A percentile compares a stretch with the other conserved stretches of the same genome.
Evolutionary conservation across 495 filamentous ascomycete genomes (phyloP).

Genomic region (Mytilinidion resinicola): DNA sequence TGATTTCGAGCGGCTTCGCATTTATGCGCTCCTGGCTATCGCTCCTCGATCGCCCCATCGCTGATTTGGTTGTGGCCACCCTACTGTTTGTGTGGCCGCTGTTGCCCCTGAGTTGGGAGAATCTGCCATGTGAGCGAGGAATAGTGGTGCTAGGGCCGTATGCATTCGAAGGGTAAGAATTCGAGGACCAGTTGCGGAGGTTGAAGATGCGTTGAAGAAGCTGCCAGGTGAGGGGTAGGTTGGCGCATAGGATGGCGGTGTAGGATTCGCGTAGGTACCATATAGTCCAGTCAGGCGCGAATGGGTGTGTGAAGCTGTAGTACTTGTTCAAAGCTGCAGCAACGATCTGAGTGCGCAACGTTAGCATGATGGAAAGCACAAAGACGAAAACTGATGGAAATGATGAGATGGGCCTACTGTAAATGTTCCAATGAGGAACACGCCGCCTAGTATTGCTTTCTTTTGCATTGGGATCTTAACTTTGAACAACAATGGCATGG

Average conservation of each 20-base stretch:
- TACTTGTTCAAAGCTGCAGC: conserved; percentile 59
- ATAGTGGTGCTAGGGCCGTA: background rate
- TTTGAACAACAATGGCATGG: conserved; percentile 52
- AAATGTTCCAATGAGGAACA: conserved; percentile 53
- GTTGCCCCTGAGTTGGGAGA: background rate
- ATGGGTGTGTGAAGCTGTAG: conserved; percentile 55
- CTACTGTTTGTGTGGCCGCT: background rate
- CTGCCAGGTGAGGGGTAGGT: conserved; percentile 57
- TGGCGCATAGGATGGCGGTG: conserved; percentile 56
- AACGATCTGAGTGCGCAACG: conserved; percentile 39
- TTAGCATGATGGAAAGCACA: background rate
- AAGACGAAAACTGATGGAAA: background rate
- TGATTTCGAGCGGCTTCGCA: background rate
- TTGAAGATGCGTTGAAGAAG: conserved; percentile 49
- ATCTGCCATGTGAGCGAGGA: background rate
- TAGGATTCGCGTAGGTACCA: conserved; percentile 65
- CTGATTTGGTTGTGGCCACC: background rate
- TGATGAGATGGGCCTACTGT: conserved; percentile 34
- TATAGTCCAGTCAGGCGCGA: conserved; percentile 53
- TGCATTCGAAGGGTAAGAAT: conserved; percentile 53
- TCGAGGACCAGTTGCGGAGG: conserved; percentile 45
- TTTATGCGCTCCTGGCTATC: background rate
- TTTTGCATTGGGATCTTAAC: conserved; percentile 44
- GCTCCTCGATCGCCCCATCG: background rate
- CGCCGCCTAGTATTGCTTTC: conserved; percentile 45